Evolutionary conservation across 1,284 basidiomycete species (phyloP), one percentile per base, ranked within the genome.

Genomic region (Erythrobasidium hasegawianum): DNA sequence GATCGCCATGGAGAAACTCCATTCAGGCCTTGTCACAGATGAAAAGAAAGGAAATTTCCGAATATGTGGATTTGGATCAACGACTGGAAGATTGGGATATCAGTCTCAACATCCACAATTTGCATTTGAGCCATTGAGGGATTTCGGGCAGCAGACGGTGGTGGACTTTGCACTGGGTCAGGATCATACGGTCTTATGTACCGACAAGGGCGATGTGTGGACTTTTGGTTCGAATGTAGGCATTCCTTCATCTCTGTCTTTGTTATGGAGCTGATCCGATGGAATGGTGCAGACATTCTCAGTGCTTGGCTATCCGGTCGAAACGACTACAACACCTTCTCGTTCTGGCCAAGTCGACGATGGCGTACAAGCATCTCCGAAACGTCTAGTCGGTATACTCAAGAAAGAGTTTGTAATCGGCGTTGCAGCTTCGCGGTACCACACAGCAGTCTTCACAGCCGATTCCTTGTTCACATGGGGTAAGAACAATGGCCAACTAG

Each of bases 381-480:
- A 87, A 67, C 86, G 87, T 73, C 84, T 98, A 38, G 79, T 84
- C 7, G 89, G 88, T 0, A 81, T 86, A 1, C 78, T 97, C 70
- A 89, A 87, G 81, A 90, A 88, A 76, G 89, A 93, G 71, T 72
- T 81, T 24, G 86, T 96, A 0, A 78, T 81, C 18, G 96, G 96
- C 18, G 83, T 95, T 2, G 90, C 93, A 0, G 92, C 93, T 0
- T 90, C 88, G 69, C 88, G 89, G 74, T 86, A 86, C 24, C 88
- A 91, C 26, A 92, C 89, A 20, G 92, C 86, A 1, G 95, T 90
- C 75, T 98, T 90, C 87, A 96, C 93, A 0, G 75, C 76, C 2
- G 82, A 83, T 16, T 84, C 86, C 16, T 83, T 97, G 0, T 97
- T 85, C 78, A 96, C 94, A 0, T 98, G 94, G 94, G 96, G 95